These are phyloP conservation scores for Rhamnella rubrinervis DNA, from an alignment of 331 rosid species.

Conservation along the genomic window DNA sequence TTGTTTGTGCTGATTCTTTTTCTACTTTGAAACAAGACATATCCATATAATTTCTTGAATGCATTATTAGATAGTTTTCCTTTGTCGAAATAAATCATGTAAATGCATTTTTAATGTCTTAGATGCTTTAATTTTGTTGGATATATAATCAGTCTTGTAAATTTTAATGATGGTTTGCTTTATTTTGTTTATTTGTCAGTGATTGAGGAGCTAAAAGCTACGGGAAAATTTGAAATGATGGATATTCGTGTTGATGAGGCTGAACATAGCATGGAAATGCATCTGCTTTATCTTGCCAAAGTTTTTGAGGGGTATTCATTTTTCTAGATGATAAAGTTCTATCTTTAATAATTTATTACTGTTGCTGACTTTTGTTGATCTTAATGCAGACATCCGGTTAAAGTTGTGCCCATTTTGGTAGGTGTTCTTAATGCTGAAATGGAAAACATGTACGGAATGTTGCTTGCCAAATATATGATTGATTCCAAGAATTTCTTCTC, in stretches of 20 bases:
- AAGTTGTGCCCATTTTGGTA: conserved; percentile 90
- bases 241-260: conserved; percentile 81
- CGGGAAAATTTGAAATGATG: conserved; percentile 81
- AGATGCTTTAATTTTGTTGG: neutral
- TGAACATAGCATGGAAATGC: conserved; percentile 99
- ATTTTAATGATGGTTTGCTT: conserved; percentile 20
- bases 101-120: neutral
- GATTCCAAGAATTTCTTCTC: conserved; percentile 87
- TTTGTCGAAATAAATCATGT: neutral
- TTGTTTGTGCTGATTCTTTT: neutral
- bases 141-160: neutral
- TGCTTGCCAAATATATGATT: conserved; percentile 79
- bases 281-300: conserved; percentile 93
- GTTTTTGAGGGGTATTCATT: conserved; percentile 81
- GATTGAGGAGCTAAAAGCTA: conserved; percentile 80
- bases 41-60: neutral
- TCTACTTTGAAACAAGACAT: neutral
- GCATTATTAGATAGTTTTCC: neutral
- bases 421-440: conserved; percentile 76
- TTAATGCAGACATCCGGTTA: conserved; percentile 65
- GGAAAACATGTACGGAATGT: conserved; percentile 74
- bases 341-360: conserved; percentile 9
- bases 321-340: conserved; percentile 3
- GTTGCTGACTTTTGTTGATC: conserved; percentile 24
- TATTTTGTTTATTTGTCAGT: conserved; percentile 44